Base-by-base conservation (phyloP, 202 grass and related monocot genomes). In the Digitaria exilis region DNA sequence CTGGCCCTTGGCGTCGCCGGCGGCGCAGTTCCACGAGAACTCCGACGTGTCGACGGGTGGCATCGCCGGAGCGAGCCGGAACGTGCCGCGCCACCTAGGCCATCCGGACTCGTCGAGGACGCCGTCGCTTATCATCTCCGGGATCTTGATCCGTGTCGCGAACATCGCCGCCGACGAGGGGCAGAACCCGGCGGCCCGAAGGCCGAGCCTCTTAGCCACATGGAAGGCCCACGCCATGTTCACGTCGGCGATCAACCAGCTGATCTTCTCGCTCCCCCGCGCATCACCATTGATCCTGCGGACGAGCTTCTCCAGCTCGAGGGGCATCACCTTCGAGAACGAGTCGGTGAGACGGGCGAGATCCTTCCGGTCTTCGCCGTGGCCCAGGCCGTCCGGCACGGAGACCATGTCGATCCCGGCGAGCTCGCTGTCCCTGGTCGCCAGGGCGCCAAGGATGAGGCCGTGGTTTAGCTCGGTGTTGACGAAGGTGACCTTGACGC, bases 401-500 rank as follows among this genome's bases (percentile, higher is more conserved):
- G 78, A 58, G 15, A 71, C 71, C 78, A 82, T 37, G 61, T 61
- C 9, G 50, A 87, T 32, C 4, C 71, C 78, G 25, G 9, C 49
- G 22, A 56, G 51, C 25, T 16, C 1, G 35, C 6, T 19, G 13
- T 62, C 71, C 14, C 16, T 17, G 15, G 59, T 22, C 3, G 50
- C n/a, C 71, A 70, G 0, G 39, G 70, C 51, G 3, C 28, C 78
- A 1, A 74, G 69, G 35, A 82, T 21, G 15, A 73, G 71, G 16
- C 62, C n/a, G 51, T 87, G 85, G 63, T 87, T 87, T 10, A 70
- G 12, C 60, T 82, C 71, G 62, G 85, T 77, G 63, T 87, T 82
- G 52, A 87, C 78, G 70, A 81, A 87, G 69, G 85, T 87, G 61
- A 81, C 39, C 71, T 67, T 81, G 78, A 87, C 43, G 18, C 78